Base-by-base conservation (phyloP, 768 basidiomycete species). In the Agaricus subrufescens region DNA sequence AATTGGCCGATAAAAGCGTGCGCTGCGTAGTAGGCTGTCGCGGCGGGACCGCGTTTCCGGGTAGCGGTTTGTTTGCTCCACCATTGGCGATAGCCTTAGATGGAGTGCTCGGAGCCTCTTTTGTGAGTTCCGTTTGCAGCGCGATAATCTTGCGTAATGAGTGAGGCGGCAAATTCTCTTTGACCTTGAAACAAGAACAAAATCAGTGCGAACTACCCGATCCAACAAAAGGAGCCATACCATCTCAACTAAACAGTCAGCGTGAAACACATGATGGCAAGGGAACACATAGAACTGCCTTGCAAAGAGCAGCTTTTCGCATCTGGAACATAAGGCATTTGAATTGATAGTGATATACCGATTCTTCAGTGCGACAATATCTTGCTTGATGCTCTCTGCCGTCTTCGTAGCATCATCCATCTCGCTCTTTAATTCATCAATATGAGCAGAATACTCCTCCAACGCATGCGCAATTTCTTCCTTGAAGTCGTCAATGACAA, bases 401-500 rank as follows among this genome's bases (percentile, higher is more conserved):
- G 86, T 92, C 50, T 79, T 80, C 4, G 94, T 98, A 19, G 95
- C 92, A 45, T 97, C 94, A 67, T 95, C 90, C 97, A 99, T 99
- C 64, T 98, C 97, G 50, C 73, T 81, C 70, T 94, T 95, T 58
- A 99, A 79, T 31, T 76, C 74, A 52, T 95, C 94, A 46, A 98
- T 98, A 63, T 94, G 91, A 15, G 86, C 81, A 42, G 92, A 91
- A 67, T 98, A 98, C 1, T 90, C 90, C 67, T 99, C 96, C 61
- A 99, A 74, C 0, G 97, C 97, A 58, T 87, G 87, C 49, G 95
- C 96, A 61, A 98, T 98, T 72, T 98, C 96, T 63, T 96, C 91
- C 69, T 99, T 99, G 81, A 99, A 98, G 67, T 98, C 97, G 67
- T 98, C 97, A 61, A 99, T 98, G 57, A 98, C 91, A 11, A 96